Base-by-base conservation (phyloP, 2,329 filamentous ascomycete genomes). In the Cercospora citrullina region DNA sequence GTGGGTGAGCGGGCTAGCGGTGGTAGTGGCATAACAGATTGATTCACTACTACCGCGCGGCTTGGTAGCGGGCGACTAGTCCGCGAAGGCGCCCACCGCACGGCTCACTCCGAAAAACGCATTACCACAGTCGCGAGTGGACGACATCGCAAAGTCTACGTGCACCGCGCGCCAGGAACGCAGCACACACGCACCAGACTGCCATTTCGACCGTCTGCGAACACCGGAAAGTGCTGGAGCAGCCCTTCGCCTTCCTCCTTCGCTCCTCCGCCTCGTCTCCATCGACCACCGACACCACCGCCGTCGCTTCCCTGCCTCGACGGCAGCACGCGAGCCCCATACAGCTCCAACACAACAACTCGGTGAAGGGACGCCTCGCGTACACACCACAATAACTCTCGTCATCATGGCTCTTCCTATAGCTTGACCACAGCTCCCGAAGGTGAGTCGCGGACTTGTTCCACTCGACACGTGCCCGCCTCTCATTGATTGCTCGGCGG, bases 391-490 rank as follows among this genome's bases (percentile, higher is more conserved):
- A 64, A 60, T 39, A 36, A 64, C 65, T 64, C 10, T 42, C 59
- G 33, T 28, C 66, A 69, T 36, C 42, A 72, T 72, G 70, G 68
- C 65, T 66, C 48, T 63, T 55, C 65, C 60, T 55, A 59, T 70
- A 62, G 63, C 67, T 48, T 72, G 67, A 68, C 60, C 62, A 63
- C 61, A 55, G 60, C 60, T 63, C 63, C 63, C 68, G 23, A 31
- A 53, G 62, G 62, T 64, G 30, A 57, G 62, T 57, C 21, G 45
- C 60, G 16, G 9, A 45, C 45, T 51, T 51, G 45, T 53, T 45
- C 60, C 60, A 62, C 45, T 51, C 60, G 26, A 51, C 60, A 33
- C 60, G 42, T 53, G 42, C 42, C 60, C 31, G 14, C 26, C 42
- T 30, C 42, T 30, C 42, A 51, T 51, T 45, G 60, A 23, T 48